Percentiles rank a stretch among this genome's conserved stretches.
Conservation (phyloP, 2,329 filamentous ascomycete genomes). For the Achaetomium macrosporum region DNA sequence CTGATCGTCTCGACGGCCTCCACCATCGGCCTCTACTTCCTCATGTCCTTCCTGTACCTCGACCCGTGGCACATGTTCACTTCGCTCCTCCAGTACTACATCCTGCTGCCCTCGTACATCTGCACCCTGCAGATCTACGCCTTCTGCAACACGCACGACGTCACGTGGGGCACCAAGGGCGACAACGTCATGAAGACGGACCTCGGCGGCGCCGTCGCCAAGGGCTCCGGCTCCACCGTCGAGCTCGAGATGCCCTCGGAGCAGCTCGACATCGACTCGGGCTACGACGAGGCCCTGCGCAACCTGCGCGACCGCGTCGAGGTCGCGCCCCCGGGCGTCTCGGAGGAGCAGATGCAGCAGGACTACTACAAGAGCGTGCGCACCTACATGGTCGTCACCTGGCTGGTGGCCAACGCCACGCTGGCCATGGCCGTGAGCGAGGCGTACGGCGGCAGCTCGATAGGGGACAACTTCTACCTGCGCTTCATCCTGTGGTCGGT, state of each 20-base stretch:
- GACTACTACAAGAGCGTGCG: constrained; percentile 97
- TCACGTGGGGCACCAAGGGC: constrained; percentile 98
- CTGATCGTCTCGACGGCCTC: constrained; percentile 84
- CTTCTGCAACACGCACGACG: constrained; percentile 98
- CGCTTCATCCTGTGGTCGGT: constrained; percentile 92
- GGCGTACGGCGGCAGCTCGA: constrained; percentile 65
- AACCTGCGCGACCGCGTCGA: constrained; percentile 92
- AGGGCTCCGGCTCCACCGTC: constrained; percentile 59
- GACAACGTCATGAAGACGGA: constrained; percentile 94
- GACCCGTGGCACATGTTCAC: constrained; percentile 99
- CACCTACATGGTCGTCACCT: constrained; percentile 94
- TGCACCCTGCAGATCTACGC: constrained; percentile 97
- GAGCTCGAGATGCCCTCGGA: constrained; percentile 97
- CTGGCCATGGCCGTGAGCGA: constrained; percentile 91
- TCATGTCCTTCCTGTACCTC: constrained; percentile 94
- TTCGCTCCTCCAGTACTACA: constrained; percentile 83
- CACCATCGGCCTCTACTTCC: constrained; percentile 88
- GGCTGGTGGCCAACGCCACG: constrained; percentile 88
- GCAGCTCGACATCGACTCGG: constrained; percentile 95
- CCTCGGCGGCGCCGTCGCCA: constrained; percentile 75
- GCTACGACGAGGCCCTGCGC: constrained; percentile 92
- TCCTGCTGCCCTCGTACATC: constrained; percentile 87
- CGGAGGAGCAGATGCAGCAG: constrained; percentile 83
- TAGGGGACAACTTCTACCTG: constrained; percentile 83
- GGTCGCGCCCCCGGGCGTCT: constrained; percentile 56